Evolutionary conservation across 352 stramenopile species (phyloP).

Genomic region (Phytophthora sp.): DNA sequence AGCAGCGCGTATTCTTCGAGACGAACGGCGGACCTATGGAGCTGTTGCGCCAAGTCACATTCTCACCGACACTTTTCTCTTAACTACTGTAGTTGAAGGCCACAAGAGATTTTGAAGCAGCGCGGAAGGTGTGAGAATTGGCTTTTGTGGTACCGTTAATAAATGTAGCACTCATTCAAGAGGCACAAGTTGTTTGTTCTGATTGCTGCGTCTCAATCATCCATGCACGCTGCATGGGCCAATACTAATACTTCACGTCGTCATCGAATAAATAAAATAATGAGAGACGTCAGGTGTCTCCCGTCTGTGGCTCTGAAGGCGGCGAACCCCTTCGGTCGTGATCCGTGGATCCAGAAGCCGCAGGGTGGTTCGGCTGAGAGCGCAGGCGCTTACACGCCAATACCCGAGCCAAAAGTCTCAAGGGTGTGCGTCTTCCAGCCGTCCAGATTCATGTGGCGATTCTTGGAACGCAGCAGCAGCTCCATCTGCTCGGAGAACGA

Average conservation of each 20-base stretch:
- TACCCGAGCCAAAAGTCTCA: constrained; percentile 80
- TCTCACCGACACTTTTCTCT: constrained; percentile 51
- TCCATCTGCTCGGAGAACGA: constrained; percentile 77
- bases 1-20: constrained; percentile 64
- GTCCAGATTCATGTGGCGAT: constrained; percentile 71
- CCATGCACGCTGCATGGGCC: constrained; percentile 21
- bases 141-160: constrained; percentile 33
- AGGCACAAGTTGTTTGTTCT: constrained; percentile 18
- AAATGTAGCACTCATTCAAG: constrained; percentile 33
- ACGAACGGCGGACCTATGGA: constrained; percentile 55
- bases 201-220: constrained; percentile 23
- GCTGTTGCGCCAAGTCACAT: constrained; percentile 69
- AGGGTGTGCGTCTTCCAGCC: constrained; percentile 81
- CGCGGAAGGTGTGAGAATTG: constrained; percentile 28
- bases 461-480: constrained; percentile 65
- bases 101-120: constrained; percentile 19
- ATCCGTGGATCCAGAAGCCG: constrained; percentile 28
- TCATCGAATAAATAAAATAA: constrained; percentile 41
- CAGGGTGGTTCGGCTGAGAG: neutral
- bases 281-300: neutral
- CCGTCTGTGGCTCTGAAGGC: constrained; percentile 27
- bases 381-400: constrained; percentile 49
- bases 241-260: constrained; percentile 34
- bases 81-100: constrained; percentile 5
- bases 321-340: constrained; percentile 43